Base-by-base conservation (phyloP, 371 early-diverging fungal species). In the Lichtheimia ramosa region DNA sequence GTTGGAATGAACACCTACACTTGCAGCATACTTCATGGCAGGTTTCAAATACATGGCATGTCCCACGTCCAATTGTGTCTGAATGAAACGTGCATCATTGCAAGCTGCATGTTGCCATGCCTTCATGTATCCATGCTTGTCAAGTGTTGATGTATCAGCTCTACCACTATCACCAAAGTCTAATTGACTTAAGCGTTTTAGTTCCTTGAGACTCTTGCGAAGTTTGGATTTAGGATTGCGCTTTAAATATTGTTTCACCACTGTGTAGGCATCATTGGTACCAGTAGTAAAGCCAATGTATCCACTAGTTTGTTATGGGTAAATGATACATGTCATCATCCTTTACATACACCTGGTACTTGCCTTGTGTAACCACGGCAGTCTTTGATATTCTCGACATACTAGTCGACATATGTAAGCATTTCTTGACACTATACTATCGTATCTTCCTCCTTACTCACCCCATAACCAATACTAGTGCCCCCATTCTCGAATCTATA, bases 261-360 rank as follows among this genome's bases (percentile, higher is more conserved):
- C 82, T 2, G 74, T 60, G 61, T 74, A 77, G 0, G 81, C 81
- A 58, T 85, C 85, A 23, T 83, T 81, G 12, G 85, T 84, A 21
- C 80, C 83, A 0, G 85, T 78, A 21, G 83, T 83, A 48, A 85
- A 87, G 3, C 83, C 83, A 46, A 84, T 83, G 57, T 81, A 79
- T n/a, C 85, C 85, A 43, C 83, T 77, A 57, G 7, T 48, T 23
- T 14, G 43, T 21, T 43, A 20, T 10, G 10, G 13, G 15, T 16
- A 2, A 40, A 16, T 40, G 28, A 56, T 53, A 14, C 16, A 21
- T 52, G 39, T 34, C 5, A 5, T 16, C 14, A 24, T 16, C n/a
- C 46, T n/a, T n/a, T n/a, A n/a, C 46, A 46, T 21, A 46, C 1
- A 46, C 46, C 46, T 21, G 46, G 46, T n/a, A 23, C 23, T 68